Base-by-base conservation (phyloP, 768 basidiomycete species). In the Saitozyma podzolica region DNA sequence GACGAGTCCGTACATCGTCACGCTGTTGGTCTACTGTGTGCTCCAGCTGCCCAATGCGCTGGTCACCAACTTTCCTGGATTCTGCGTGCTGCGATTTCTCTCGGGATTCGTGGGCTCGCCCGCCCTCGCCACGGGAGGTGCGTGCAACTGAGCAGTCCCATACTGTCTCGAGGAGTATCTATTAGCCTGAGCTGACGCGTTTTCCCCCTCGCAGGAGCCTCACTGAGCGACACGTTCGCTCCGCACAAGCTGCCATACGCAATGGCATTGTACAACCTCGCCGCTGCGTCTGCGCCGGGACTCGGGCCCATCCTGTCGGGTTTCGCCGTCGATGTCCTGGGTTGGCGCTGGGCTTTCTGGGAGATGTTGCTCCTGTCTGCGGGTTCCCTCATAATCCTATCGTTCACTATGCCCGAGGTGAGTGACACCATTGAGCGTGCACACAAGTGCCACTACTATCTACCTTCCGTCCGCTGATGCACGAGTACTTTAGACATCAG, bases 331-430 rank as follows among this genome's bases (percentile, higher is more conserved):
- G 54, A 67, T 45, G 51, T 58, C 14, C 53, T 64, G 9, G 69
- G 69, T 1, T 75, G 73, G 73, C 51, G 61, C 50, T 69, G 67
- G 66, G 65, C 70, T 4, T 66, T 72, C 49, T 72, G 68, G 68
- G 64, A 66, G 50, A 64, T 75, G 50, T 40, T 59, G 3, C 63
- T 59, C 39, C n/a, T 72, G 16, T 66, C 66, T 42, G 69, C 68
- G 6, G 52, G 60, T 19, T 56, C 63, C 5, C 52, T 69, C 29
- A 51, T 67, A 19, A 20, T 72, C 41, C 55, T 75, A 37, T 52
- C 63, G 40, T 47, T 75, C 56, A 47, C 55, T 51, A 62, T 74
- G 43, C 73, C 73, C 1, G 73, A 74, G 51, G 59, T 62, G 37
- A 60, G 63, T 56, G 14, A 10, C 43, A 48, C 14, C 10, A 47